These are phyloP conservation scores for Rubia peregrina DNA, from an alignment of 305 asterid genomes.

Conservation along the genomic window DNA sequence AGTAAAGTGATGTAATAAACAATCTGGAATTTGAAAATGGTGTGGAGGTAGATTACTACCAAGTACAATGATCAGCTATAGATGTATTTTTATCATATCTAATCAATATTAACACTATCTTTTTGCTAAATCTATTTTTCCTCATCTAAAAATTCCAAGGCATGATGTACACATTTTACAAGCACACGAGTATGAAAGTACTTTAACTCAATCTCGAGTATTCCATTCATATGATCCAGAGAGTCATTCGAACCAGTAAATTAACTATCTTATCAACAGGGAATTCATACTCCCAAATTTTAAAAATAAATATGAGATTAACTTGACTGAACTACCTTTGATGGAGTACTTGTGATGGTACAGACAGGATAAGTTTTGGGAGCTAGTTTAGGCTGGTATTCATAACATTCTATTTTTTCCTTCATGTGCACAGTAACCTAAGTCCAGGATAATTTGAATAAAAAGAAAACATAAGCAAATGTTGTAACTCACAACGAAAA, in stretches of 20 bases:
- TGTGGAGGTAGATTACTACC: slow-evolving; percentile 2
- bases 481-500: not conserved
- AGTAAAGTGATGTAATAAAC: slow-evolving; percentile 1
- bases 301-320: not conserved
- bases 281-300: not conserved
- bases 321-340: slow-evolving; percentile 52
- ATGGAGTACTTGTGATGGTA: slow-evolving; percentile 96
- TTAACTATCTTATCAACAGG: not conserved
- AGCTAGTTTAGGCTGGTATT: slow-evolving; percentile 96
- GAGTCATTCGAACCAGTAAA: not conserved
- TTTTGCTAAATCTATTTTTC: not conserved
- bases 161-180: not conserved
- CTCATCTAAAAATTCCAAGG: not conserved
- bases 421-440: slow-evolving; percentile 96
- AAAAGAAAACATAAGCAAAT: slow-evolving; percentile 7
- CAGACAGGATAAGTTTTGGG: slow-evolving; percentile 99
- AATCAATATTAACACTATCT: not conserved
- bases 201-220: not conserved
- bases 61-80: not conserved
- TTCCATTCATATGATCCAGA: not conserved
- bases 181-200: not conserved
- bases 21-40: slow-evolving; percentile 12
- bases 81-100: not conserved
- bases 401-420: slow-evolving; percentile 92
- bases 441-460: slow-evolving; percentile 12